Base-by-base conservation (phyloP, 1,284 basidiomycete genomes). In the Irpex rosettiformis region DNA sequence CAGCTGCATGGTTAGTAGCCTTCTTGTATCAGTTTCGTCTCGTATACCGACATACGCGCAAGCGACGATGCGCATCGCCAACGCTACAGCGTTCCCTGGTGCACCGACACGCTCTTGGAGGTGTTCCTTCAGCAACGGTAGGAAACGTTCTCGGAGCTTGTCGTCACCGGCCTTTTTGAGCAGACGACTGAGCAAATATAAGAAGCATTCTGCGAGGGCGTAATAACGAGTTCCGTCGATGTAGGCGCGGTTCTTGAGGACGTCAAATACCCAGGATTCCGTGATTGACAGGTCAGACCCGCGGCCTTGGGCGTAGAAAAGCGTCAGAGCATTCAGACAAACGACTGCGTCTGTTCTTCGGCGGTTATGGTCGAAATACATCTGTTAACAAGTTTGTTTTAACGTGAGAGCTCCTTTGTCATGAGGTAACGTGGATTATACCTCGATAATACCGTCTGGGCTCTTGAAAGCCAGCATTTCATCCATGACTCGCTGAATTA, bases 201-300 rank as follows among this genome's bases (percentile, higher is more conserved):
- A 73, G 67, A 83, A 84, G 60, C 73, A 77, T 66, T 84, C 83
- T 0, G 81, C 70, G 0, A 75, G 77, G 47, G 75, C 73, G 65
- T 85, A 85, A 67, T 85, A 85, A 11, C 80, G 73, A n/a, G 83
- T 83, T 4, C 83, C 83, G n/a, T 80, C 76, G 21, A 79, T 64
- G 64, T 84, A 85, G 2, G 81, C 83, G 21, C 79, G 75, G 65
- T 83, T 75, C 28, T 73, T 63, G 25, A 85, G 74, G 18, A 83
- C 77, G 40, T 77, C 73, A 45, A 73, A 68, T 2, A 84, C 73
- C 82, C 82, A 85, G 33, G 77, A 69, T 7, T 80, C 70, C 0
- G 81, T 84, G n/a, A 63, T 59, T 16, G 70, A 61, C 0, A 85
- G 73, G 58, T 85, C 77, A 10, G 69, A 62, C 0, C 79, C 80